Evolutionary conservation across 2,329 filamentous ascomycete genomes (phyloP).

Genomic region (Berkeleyomyces rouxiae): DNA sequence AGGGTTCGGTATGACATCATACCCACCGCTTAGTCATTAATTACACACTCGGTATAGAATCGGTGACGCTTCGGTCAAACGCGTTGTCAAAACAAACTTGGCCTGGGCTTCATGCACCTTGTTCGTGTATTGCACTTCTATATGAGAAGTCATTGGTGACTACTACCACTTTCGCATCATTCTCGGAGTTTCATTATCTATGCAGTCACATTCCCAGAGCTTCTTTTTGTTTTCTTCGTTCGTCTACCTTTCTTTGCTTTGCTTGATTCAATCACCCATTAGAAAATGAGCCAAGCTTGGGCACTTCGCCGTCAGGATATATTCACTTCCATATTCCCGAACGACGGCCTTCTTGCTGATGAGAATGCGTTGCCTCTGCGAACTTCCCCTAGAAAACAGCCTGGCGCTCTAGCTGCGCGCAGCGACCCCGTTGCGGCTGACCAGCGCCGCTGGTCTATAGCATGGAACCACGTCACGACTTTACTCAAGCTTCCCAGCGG

Average conservation of each 20-base stretch:
- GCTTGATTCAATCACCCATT: neutral
- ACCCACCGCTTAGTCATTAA: neutral
- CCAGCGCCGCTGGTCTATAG: constrained; percentile 41
- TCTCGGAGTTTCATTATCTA: no score
- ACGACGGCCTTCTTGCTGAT: constrained; percentile 25
- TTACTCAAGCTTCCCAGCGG: constrained; percentile 33
- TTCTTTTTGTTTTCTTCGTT: neutral
- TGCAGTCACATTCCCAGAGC: neutral
- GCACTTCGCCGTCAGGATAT: constrained; percentile 29
- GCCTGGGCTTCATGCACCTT: neutral
- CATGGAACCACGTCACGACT: constrained; percentile 45
- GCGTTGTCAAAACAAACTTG: neutral
- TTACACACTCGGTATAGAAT: neutral
- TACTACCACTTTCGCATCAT: no score
- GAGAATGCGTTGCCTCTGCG: constrained; percentile 6
- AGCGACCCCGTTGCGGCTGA: constrained; percentile 22
- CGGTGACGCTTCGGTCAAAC: neutral
- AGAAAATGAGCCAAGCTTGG: constrained; percentile 9
- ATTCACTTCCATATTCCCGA: constrained; percentile 40
- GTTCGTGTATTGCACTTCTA: neutral
- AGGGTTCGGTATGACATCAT: neutral
- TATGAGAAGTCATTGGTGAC: neutral
- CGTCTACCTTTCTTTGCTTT: neutral
- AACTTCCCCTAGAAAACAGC: constrained; percentile 9
- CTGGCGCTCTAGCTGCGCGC: neutral